phyloP scores from a whole-genome alignment of 1,284 basidiomycete species.

The Trametes polyzona region DNA sequence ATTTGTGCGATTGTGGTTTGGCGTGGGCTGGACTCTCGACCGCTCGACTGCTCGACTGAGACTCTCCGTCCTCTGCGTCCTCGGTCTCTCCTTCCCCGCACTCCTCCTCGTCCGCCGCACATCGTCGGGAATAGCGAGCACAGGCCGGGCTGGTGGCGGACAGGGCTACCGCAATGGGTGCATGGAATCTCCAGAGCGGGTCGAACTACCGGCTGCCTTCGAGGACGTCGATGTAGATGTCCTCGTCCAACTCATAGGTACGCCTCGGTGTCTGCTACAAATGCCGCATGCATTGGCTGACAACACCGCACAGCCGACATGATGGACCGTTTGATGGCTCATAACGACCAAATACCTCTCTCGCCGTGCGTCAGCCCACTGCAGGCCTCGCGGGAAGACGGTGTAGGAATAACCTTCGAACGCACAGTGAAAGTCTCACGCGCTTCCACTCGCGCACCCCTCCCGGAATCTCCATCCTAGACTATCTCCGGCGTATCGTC shows the following conservation, averaged over 20 bases:
- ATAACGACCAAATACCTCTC: constrained; percentile 92
- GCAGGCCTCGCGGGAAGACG: constrained; percentile 24
- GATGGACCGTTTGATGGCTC: constrained; percentile 88
- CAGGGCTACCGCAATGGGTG: constrained; percentile 65
- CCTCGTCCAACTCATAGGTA: constrained; percentile 86
- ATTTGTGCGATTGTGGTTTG: constrained; percentile 16
- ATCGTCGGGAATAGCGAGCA: constrained; percentile 25
- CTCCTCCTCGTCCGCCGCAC: constrained; percentile 19
- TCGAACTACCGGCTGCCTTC: constrained; percentile 75
- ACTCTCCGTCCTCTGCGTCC: too few species aligned
- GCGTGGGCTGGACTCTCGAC: not conserved
- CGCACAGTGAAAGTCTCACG: constrained; percentile 76
- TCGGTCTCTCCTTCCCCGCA: constrained; percentile 5
- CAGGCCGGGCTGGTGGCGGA: constrained; percentile 34
- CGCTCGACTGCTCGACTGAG: too few species aligned
- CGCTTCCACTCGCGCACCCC: constrained; percentile 92
- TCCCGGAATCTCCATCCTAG: constrained; percentile 82
- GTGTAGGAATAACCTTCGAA: constrained; percentile 25
- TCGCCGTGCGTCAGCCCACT: constrained; percentile 62
- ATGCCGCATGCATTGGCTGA: too few species aligned
- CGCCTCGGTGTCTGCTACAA: constrained; percentile 24
- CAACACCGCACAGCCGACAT: constrained; percentile 96
- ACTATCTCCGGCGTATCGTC: constrained; percentile 91
- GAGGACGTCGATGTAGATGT: constrained; percentile 80
- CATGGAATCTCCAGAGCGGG: constrained; percentile 76